phyloP scores from a whole-genome alignment of 2,329 filamentous ascomycete species.

The Monilinia vaccinii-corymbosi region DNA sequence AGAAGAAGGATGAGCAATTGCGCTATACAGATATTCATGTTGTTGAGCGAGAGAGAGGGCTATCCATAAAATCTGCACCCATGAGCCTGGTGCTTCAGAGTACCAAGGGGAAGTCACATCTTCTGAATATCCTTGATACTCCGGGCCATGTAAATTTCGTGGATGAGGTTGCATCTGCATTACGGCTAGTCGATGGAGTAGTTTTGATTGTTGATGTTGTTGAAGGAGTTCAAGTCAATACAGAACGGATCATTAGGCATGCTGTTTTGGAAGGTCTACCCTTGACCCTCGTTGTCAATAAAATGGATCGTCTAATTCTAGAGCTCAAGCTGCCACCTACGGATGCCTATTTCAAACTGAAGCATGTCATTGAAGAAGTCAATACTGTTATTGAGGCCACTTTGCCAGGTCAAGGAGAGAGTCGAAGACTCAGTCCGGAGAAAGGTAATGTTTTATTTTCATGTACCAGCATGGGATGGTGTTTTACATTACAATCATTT shows the following conservation, averaged over 20 bases:
- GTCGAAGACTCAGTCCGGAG: constrained; percentile 78
- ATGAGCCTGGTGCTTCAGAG: constrained; percentile 89
- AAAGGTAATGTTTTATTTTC: constrained; percentile 98
- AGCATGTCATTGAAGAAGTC: constrained; percentile 97
- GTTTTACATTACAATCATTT: constrained; percentile 89
- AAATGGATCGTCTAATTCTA: constrained; percentile 90
- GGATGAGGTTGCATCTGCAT: constrained; percentile 84
- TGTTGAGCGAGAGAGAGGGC: constrained; percentile 76
- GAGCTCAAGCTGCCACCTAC: constrained; percentile 89
- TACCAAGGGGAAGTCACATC: constrained; percentile 86
- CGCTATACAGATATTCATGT: constrained; percentile 91
- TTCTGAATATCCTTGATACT: constrained; percentile 91
- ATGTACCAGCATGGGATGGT: constrained; percentile 90
- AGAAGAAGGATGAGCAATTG: constrained; percentile 77
- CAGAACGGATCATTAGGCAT: constrained; percentile 95
- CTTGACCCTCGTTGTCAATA: constrained; percentile 87
- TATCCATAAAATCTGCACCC: constrained; percentile 87
- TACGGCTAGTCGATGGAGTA: constrained; percentile 83
- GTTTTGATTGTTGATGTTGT: constrained; percentile 93
- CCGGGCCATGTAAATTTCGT: constrained; percentile 98
- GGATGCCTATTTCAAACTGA: constrained; percentile 97
- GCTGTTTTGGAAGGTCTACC: constrained; percentile 85
- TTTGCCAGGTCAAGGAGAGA: constrained; percentile 70
- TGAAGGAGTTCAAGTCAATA: constrained; percentile 97
- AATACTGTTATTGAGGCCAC: constrained; percentile 91